Conservation (phyloP, 108 stramenopile species). For the Cylindrotheca closterium region DNA sequence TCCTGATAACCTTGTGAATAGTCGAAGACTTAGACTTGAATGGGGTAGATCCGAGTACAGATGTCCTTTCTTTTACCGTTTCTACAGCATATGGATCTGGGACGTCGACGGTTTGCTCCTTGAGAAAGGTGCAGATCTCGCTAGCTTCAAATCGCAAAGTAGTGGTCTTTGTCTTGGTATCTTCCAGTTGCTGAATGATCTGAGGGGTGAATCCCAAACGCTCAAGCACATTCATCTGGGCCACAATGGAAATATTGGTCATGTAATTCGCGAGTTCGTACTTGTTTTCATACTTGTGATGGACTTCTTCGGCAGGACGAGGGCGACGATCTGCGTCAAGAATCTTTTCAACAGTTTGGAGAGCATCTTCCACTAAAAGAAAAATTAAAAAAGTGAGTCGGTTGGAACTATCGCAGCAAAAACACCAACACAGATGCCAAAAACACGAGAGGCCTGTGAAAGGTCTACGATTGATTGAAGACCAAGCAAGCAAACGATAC, state of each 20-base stretch:
- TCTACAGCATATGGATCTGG: conserved; percentile 1
- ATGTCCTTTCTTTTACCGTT: not conserved
- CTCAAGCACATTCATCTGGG: conserved; percentile 58
- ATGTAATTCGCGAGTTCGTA: conserved; percentile 60
- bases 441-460: too few species aligned
- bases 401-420: too few species aligned
- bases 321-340: conserved; percentile 39
- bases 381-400: too few species aligned
- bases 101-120: conserved; percentile 43
- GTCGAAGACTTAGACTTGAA: conserved; percentile 9
- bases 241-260: conserved; percentile 66
- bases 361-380: conserved; percentile 40
- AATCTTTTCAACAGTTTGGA: conserved; percentile 33
- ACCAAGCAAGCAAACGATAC: too few species aligned
- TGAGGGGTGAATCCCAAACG: conserved; percentile 55
- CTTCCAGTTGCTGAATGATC: conserved; percentile 33
- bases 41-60: too few species aligned
- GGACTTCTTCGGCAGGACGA: conserved; percentile 38
- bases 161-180: conserved; percentile 20
- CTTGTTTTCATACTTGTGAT: conserved; percentile 76
- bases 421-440: too few species aligned
- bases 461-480: too few species aligned
- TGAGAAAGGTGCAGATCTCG: conserved; percentile 40
- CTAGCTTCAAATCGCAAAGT: conserved; percentile 63
- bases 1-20: conserved; percentile 27